A percentile compares a stretch with the other conserved stretches of the same genome.
These are phyloP conservation scores for Rhodotorula sp. DNA, from an alignment of 1,284 basidiomycete species.

Conservation along the genomic window DNA sequence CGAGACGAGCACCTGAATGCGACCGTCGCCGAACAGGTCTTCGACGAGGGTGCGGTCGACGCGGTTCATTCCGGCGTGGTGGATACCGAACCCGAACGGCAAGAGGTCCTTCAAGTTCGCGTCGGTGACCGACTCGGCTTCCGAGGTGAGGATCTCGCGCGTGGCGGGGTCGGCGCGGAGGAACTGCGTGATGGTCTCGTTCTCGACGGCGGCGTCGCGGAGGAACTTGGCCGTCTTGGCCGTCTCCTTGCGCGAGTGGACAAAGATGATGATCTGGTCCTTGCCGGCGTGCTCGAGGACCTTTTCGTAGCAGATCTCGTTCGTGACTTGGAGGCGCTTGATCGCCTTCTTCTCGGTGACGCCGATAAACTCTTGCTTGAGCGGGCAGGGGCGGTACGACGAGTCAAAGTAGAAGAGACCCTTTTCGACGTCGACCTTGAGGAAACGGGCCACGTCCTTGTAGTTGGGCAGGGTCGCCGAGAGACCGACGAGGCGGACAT, in stretches of 20 bases:
- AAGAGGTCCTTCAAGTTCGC: constrained; percentile 81
- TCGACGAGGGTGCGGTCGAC: constrained; percentile 91
- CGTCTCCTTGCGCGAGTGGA: constrained; percentile 97
- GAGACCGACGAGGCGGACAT: constrained; percentile 89
- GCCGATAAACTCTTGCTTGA: constrained; percentile 96
- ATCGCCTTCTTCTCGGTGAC: constrained; percentile 99
- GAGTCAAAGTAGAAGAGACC: constrained; percentile 98
- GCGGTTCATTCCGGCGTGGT: constrained; percentile 98
- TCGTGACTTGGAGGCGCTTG: constrained; percentile 96
- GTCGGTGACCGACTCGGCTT: constrained; percentile 81
- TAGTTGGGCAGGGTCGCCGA: constrained; percentile 98
- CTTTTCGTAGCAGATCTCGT: constrained; percentile 99
- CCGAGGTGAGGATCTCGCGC: constrained; percentile 80
- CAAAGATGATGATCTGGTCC: constrained; percentile 90
- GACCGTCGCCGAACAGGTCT: constrained; percentile 88
- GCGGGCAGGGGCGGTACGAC: constrained; percentile 85
- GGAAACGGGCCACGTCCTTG: constrained; percentile 96
- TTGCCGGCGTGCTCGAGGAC: constrained; percentile 79
- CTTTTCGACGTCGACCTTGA: constrained; percentile 87
- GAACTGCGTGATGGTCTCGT: constrained; percentile 92
- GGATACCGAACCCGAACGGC: constrained; percentile 95
- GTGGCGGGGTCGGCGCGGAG: constrained; percentile 86
- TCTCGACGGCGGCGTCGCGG: constrained; percentile 91
- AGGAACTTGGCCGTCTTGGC: constrained; percentile 96
- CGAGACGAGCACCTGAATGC: constrained; percentile 91